These are phyloP conservation scores for Termitomyces sp. DNA, from an alignment of 768 basidiomycete species.

Conservation along the genomic window DNA sequence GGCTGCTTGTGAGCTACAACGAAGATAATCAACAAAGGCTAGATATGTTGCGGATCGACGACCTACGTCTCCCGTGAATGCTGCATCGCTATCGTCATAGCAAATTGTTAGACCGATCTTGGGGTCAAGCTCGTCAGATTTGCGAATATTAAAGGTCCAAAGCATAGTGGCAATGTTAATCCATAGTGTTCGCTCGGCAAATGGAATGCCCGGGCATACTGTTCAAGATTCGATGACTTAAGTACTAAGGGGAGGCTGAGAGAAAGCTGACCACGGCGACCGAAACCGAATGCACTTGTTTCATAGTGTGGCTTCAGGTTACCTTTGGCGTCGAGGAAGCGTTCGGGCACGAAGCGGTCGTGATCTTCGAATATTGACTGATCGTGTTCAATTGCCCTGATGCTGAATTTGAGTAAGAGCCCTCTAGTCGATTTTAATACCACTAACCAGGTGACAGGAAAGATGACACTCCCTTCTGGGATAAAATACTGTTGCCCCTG, in stretches of 20 bases:
- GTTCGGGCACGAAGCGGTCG: not conserved
- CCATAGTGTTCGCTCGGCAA: not conserved
- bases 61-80: not conserved
- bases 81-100: not conserved
- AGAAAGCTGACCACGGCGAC: not conserved
- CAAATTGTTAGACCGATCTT: not conserved
- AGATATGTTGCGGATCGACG: not conserved
- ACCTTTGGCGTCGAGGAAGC: not conserved
- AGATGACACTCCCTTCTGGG: not conserved
- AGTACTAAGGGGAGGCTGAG: not conserved
- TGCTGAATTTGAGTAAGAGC: not conserved
- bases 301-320: not conserved
- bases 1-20: not conserved
- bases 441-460: not conserved
- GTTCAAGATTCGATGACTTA: not conserved
- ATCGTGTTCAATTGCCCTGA: not conserved
- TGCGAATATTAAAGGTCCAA: not conserved
- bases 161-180: not conserved
- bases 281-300: not conserved
- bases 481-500: not conserved
- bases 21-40: not conserved
- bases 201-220: not conserved
- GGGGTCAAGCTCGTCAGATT: not conserved
- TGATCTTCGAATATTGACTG: not conserved
- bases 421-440: not conserved